These are phyloP conservation scores for Corchorus olitorius DNA, from an alignment of 345 rosid species.

Conservation along the genomic window DNA sequence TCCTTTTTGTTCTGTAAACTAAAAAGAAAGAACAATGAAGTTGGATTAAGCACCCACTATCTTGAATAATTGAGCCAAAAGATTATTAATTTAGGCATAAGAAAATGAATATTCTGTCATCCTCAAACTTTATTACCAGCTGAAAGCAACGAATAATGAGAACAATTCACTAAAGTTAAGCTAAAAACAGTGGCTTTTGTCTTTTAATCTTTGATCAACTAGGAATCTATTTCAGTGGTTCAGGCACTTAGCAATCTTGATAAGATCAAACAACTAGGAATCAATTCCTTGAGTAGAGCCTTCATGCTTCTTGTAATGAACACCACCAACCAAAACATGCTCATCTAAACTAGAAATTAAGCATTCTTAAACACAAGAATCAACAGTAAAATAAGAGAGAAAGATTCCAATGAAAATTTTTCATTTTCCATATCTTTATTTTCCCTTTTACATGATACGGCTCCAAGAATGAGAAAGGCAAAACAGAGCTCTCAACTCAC, in stretches of 20 bases:
- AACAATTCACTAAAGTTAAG: neutral
- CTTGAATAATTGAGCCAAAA: neutral
- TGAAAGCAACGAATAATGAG: neutral
- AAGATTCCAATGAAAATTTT: conserved; percentile 20
- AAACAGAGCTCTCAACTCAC: conserved; percentile 11
- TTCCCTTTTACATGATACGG: conserved; percentile 36
- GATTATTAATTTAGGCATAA: neutral
- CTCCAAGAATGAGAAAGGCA: conserved; percentile 12
- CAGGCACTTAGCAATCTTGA: neutral
- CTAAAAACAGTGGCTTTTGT: neutral
- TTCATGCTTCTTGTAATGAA: neutral
- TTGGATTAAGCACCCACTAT: neutral
- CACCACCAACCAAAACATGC: neutral
- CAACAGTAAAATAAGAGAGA: no score
- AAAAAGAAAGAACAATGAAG: neutral
- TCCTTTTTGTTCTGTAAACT: neutral
- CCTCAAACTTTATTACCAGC: neutral
- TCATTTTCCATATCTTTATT: conserved; percentile 34
- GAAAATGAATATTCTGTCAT: neutral
- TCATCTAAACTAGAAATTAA: neutral
- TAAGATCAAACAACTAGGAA: conserved; percentile 2
- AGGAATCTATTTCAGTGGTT: neutral
- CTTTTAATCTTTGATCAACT: neutral
- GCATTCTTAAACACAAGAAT: no score
- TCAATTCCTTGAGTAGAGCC: neutral